Evolutionary conservation across 129 eudicot species (phyloP).

Genomic region (Artemisia tridentata): DNA sequence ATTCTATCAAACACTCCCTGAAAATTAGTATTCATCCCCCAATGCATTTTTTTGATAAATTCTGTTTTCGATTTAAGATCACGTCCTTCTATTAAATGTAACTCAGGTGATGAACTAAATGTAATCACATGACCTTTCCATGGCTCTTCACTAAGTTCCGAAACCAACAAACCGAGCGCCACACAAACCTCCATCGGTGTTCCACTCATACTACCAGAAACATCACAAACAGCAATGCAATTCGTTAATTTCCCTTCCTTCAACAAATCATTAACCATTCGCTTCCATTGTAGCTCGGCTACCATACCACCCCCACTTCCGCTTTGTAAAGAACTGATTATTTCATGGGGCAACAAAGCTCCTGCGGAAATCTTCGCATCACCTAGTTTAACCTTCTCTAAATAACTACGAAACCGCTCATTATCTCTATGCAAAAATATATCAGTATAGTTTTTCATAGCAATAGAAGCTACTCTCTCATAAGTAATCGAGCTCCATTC

Average conservation of each 20-base stretch:
- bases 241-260: conserved; percentile 44
- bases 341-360: conserved; percentile 61
- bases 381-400: conserved; percentile 44
- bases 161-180: conserved; percentile 52
- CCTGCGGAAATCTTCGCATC: conserved; percentile 56
- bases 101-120: conserved; percentile 34
- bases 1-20: conserved; percentile 49
- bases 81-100: conserved; percentile 35
- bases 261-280: conserved; percentile 42
- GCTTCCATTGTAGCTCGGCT: conserved; percentile 56
- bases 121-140: conserved; percentile 56
- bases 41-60: conserved; percentile 33
- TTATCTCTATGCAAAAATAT: conserved; percentile 38
- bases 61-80: conserved; percentile 34
- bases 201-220: conserved; percentile 52
- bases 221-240: conserved; percentile 62
- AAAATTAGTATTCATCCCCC: conserved; percentile 44
- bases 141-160: conserved; percentile 50
- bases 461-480: conserved; percentile 55
- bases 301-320: conserved; percentile 28
- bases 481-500: conserved; percentile 46
- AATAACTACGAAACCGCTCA: conserved; percentile 43
- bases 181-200: conserved; percentile 52
- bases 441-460: conserved; percentile 47
- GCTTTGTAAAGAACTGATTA: conserved; percentile 22